Conservation (phyloP, 2,329 filamentous ascomycete species). For the Arthrinium phaeospermum region DNA sequence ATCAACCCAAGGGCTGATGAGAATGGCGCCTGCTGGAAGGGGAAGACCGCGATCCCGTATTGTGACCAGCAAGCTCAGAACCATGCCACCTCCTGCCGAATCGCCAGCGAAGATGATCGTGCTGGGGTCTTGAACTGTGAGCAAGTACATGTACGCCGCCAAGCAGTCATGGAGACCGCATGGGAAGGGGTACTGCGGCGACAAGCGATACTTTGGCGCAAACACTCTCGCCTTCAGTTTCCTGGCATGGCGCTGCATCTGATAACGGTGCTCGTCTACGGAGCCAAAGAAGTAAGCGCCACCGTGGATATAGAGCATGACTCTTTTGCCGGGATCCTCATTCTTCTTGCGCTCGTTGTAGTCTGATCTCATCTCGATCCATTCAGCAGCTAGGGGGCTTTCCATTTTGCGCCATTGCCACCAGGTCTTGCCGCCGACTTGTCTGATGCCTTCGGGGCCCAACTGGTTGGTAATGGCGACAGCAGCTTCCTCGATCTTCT, state of each 20-base stretch:
- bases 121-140: constrained; percentile 75
- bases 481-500: constrained; percentile 71
- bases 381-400: constrained; percentile 77
- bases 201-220: constrained; percentile 83
- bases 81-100: constrained; percentile 92
- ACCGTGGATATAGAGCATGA: constrained; percentile 94
- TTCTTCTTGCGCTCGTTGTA: constrained; percentile 72
- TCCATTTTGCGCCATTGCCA: constrained; percentile 84
- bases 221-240: constrained; percentile 91
- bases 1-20: constrained; percentile 96
- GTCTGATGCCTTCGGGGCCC: constrained; percentile 74
- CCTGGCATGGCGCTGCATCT: constrained; percentile 92
- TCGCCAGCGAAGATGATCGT: constrained; percentile 91
- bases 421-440: constrained; percentile 83
- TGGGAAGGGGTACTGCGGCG: constrained; percentile 94
- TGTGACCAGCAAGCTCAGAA: constrained; percentile 77
- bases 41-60: constrained; percentile 84
- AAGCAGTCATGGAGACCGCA: constrained; percentile 91
- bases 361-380: constrained; percentile 94
- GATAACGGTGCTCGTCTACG: constrained; percentile 96
- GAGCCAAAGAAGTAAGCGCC: constrained; percentile 96
- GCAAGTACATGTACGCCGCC: constrained; percentile 83
- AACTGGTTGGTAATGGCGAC: constrained; percentile 73
- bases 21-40: constrained; percentile 84
- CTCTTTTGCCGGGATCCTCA: constrained; percentile 66